Evolutionary conservation across 352 stramenopile species (phyloP).

Genomic region (Elongisporangium prolatum): DNA sequence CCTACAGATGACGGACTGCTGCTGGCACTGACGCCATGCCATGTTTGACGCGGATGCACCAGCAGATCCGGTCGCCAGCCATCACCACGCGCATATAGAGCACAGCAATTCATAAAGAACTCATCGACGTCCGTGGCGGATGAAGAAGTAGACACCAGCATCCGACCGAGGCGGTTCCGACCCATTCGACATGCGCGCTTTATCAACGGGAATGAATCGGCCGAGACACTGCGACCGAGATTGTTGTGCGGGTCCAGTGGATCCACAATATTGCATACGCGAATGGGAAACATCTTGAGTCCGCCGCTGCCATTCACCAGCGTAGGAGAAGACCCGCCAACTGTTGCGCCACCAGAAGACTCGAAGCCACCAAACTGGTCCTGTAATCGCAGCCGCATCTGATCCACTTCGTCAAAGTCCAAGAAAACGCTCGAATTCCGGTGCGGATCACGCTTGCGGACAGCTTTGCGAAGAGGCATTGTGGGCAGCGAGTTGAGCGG

Average conservation of each 20-base stretch:
- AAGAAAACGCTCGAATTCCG: constrained; percentile 17
- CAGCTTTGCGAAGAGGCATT: constrained; percentile 24
- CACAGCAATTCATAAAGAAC: constrained; percentile 62
- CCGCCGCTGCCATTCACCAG: constrained; percentile 10
- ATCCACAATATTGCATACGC: constrained; percentile 87
- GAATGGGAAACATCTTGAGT: constrained; percentile 58
- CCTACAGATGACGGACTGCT: constrained; percentile 4
- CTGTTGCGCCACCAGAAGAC: background rate
- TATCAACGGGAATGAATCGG: constrained; percentile 65
- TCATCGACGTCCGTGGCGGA: constrained; percentile 21
- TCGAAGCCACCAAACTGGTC: constrained; percentile 64
- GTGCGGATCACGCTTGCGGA: constrained; percentile 6
- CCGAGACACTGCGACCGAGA: constrained; percentile 71
- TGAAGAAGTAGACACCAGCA: constrained; percentile 21
- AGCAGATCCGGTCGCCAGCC: constrained; percentile 77
- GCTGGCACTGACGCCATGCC: constrained; percentile 25
- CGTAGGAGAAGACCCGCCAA: background rate
- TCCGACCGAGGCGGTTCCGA: constrained; percentile 39
- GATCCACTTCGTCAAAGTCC: constrained; percentile 37
- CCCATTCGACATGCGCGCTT: constrained; percentile 63
- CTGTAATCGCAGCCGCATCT: constrained; percentile 34
- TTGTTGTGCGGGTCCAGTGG: constrained; percentile 87
- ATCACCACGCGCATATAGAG: constrained; percentile 61
- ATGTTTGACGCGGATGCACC: constrained; percentile 71
- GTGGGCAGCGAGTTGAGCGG: constrained; percentile 47